Conservation (phyloP, 2,329 filamentous ascomycete genomes). For the Botrytis squamosa region DNA sequence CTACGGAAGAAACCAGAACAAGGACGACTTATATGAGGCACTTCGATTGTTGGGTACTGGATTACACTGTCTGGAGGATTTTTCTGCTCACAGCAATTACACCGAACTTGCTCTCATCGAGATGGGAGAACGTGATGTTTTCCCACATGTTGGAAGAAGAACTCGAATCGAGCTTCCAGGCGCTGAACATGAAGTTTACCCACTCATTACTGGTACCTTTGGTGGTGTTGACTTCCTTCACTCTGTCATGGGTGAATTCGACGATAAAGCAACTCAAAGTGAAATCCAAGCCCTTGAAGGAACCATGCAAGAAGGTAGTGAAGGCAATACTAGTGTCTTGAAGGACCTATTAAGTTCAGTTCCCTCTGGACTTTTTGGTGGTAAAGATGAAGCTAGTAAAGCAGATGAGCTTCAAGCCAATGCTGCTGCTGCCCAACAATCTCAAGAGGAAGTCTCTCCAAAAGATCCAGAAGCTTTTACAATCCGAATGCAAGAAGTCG, state of each 20-base stretch:
- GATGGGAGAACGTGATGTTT: slow-evolving; percentile 75
- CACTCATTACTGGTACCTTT: slow-evolving; percentile 86
- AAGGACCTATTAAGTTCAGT: slow-evolving; percentile 79
- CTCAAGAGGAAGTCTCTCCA: slow-evolving; percentile 71
- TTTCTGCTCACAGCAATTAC: slow-evolving; percentile 92
- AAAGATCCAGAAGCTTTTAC: slow-evolving; percentile 83
- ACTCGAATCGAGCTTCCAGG: slow-evolving; percentile 71
- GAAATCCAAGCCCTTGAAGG: slow-evolving; percentile 87
- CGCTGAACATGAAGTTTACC: slow-evolving; percentile 67
- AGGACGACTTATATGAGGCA: slow-evolving; percentile 82
- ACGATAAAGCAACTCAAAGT: slow-evolving; percentile 86
- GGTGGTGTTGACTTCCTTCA: slow-evolving; percentile 93
- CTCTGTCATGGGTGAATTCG: slow-evolving; percentile 76
- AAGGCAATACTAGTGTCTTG: slow-evolving; percentile 69
- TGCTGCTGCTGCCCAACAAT: slow-evolving; percentile 70
- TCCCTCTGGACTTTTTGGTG: slow-evolving; percentile 75
- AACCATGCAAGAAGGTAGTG: slow-evolving; percentile 65
- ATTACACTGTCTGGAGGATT: slow-evolving; percentile 89
- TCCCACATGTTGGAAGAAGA: slow-evolving; percentile 79
- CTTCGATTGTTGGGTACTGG: slow-evolving; percentile 84
- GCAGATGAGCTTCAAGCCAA: slow-evolving; percentile 78
- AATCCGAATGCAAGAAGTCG: slow-evolving; percentile 69
- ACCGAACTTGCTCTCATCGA: slow-evolving; percentile 84
- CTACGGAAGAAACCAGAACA: slow-evolving; percentile 64
- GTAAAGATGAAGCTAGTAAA: slow-evolving; percentile 70